Percentiles rank a stretch among this genome's conserved stretches.
These are phyloP conservation scores for Diaporthe sp. DNA, from an alignment of 2,329 filamentous ascomycete species.

Conservation along the genomic window DNA sequence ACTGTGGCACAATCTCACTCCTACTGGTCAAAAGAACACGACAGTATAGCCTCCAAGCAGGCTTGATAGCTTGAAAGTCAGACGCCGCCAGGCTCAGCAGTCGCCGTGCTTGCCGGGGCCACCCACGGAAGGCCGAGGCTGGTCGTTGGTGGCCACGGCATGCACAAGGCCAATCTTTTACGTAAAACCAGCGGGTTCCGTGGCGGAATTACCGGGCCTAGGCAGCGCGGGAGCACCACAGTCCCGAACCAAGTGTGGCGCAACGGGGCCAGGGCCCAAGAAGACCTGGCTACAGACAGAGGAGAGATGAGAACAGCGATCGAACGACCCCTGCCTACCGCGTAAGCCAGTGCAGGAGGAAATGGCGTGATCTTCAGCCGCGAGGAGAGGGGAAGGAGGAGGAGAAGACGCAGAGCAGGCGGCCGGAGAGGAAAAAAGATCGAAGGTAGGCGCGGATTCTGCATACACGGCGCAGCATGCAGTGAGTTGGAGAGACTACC, in stretches of 20 bases:
- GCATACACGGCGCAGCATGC: neutral
- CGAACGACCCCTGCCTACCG: neutral
- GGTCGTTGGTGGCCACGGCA: constrained; percentile 12
- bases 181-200: constrained; percentile 8
- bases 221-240: constrained; percentile 1
- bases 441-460: neutral
- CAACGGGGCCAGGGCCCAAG: neutral
- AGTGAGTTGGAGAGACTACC: neutral
- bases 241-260: constrained; percentile 13
- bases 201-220: constrained; percentile 4
- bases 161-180: constrained; percentile 18
- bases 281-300: too few species aligned
- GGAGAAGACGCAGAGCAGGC: neutral
- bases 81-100: constrained; percentile 1
- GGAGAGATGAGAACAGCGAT: neutral
- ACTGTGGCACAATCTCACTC: neutral
- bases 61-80: neutral
- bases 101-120: constrained; percentile 20
- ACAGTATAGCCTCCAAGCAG: neutral
- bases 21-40: neutral
- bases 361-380: constrained; percentile 6
- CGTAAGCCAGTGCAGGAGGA: neutral
- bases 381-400: neutral
- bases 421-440: neutral
- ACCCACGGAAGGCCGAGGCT: constrained; percentile 16